Evolutionary conservation across 306 rosid genomes (phyloP).

Genomic region (Arachis stenosperma): DNA sequence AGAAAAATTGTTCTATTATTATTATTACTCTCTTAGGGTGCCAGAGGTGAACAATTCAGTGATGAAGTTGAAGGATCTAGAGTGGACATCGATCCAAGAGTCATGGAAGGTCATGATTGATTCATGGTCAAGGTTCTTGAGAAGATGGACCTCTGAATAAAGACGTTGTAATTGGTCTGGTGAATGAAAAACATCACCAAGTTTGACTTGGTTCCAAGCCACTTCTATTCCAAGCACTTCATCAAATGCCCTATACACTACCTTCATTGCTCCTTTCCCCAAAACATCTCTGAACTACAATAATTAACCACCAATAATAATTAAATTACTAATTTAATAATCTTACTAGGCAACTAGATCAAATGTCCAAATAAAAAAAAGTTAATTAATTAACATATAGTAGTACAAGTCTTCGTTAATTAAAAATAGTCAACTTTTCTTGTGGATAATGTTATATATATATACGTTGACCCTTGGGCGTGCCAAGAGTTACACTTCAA

Average conservation of each 20-base stretch:
- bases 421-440: constrained; percentile 20
- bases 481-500: constrained; percentile 32
- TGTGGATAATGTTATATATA: not conserved
- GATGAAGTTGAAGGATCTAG: constrained; percentile 86
- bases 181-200: constrained; percentile 69
- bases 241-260: constrained; percentile 82
- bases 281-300: constrained; percentile 74
- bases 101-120: constrained; percentile 70
- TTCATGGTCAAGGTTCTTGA: constrained; percentile 72
- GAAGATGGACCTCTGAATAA: constrained; percentile 89
- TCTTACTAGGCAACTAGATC: constrained; percentile 14
- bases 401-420: not conserved
- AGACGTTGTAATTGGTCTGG: constrained; percentile 74
- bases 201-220: constrained; percentile 90
- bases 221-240: constrained; percentile 82
- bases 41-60: constrained; percentile 96
- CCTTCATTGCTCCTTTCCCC: constrained; percentile 92
- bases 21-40: constrained; percentile 84
- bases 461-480: constrained; percentile 21
- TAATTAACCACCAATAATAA: constrained; percentile 29
- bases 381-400: not conserved
- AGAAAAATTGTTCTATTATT: not conserved
- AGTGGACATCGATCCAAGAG: constrained; percentile 68
- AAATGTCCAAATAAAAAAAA: not conserved
- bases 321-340: not conserved